A percentile compares a stretch with the other conserved stretches of the same genome.
phyloP scores from a whole-genome alignment of 768 basidiomycete species.

The Collybia sordida region DNA sequence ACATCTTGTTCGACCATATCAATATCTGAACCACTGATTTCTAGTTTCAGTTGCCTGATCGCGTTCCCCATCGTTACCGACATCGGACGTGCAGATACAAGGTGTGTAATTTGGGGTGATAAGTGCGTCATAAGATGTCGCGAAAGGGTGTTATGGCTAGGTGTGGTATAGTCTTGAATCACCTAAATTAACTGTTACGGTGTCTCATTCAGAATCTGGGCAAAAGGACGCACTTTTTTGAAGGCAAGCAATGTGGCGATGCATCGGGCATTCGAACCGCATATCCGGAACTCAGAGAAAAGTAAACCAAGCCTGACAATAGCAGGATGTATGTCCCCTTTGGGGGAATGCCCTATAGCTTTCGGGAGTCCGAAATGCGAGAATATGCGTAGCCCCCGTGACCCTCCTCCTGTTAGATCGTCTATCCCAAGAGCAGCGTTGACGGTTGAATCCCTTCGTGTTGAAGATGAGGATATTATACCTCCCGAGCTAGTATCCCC shows the following conservation, averaged over 20 bases:
- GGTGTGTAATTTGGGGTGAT: slow-evolving; percentile 89
- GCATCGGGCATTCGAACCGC: slow-evolving; percentile 93
- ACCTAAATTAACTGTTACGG: slow-evolving; percentile 49
- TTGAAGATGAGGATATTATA: slow-evolving; percentile 4
- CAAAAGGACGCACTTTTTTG: slow-evolving; percentile 67
- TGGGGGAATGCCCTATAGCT: slow-evolving; percentile 47
- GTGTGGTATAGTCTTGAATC: slow-evolving; percentile 88
- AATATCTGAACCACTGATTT: slow-evolving; percentile 89
- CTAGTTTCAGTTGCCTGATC: slow-evolving; percentile 90
- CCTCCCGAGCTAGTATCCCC: slow-evolving; percentile 23
- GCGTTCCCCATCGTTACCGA: slow-evolving; percentile 94
- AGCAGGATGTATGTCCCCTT: slow-evolving; percentile 89
- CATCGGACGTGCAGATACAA: slow-evolving; percentile 87
- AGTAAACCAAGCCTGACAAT: slow-evolving; percentile 85
- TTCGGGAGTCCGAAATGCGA: slow-evolving; percentile 84
- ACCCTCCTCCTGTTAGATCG: slow-evolving; percentile 35
- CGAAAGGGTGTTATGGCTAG: slow-evolving; percentile 82
- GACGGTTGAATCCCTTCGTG: slow-evolving; percentile 23
- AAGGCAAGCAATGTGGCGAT: slow-evolving; percentile 91
- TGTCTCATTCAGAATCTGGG: slow-evolving; percentile 1
- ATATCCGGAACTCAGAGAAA: slow-evolving; percentile 89
- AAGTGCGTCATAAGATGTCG: slow-evolving; percentile 91
- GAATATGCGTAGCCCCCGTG: slow-evolving; percentile 78
- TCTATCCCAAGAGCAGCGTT: slow-evolving; percentile 20
- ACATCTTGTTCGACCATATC: slow-evolving; percentile 97